Evolutionary conservation across 1,284 basidiomycete species (phyloP).

Genomic region (Ceratobasidium theobromae): DNA sequence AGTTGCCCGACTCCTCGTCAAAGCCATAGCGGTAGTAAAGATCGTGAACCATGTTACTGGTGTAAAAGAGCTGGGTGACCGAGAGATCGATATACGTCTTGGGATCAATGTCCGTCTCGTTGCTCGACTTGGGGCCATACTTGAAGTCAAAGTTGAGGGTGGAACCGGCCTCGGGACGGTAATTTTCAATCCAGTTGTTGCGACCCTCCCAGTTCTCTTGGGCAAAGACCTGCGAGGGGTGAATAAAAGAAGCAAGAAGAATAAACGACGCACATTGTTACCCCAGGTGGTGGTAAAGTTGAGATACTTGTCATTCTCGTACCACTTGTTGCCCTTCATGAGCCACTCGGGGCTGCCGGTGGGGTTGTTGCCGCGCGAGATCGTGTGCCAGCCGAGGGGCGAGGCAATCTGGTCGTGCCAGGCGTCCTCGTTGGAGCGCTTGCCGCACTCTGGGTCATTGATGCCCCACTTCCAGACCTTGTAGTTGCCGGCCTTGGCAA

Average conservation of each 20-base stretch:
- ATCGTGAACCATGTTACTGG: slow-evolving; percentile 73
- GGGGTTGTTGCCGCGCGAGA: slow-evolving; percentile 56
- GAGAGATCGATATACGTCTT: slow-evolving; percentile 83
- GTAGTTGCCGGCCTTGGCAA: slow-evolving; percentile 55
- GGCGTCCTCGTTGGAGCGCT: slow-evolving; percentile 59
- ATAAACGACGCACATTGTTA: slow-evolving; percentile 66
- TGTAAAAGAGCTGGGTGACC: slow-evolving; percentile 91
- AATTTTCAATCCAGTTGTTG: slow-evolving; percentile 73
- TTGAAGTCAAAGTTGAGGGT: slow-evolving; percentile 66
- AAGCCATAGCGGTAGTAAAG: slow-evolving; percentile 72
- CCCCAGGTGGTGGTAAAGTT: slow-evolving; percentile 83
- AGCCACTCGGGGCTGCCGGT: slow-evolving; percentile 38
- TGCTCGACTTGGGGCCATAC: slow-evolving; percentile 60
- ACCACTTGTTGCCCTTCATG: slow-evolving; percentile 34
- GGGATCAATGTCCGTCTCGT: slow-evolving; percentile 60
- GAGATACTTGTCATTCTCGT: slow-evolving; percentile 44
- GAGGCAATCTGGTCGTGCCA: slow-evolving; percentile 73
- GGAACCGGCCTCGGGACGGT: slow-evolving; percentile 69
- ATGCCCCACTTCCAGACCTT: slow-evolving; percentile 72
- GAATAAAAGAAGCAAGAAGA: slow-evolving; percentile 11
- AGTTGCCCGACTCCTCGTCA: slow-evolving; percentile 90
- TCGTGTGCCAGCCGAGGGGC: slow-evolving; percentile 83
- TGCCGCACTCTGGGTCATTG: slow-evolving; percentile 69
- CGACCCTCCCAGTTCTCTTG: slow-evolving; percentile 89
- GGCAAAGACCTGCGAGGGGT: slow-evolving; percentile 58